Conservation (phyloP, 495 filamentous ascomycete species). For the Talaromyces stipitatus region DNA sequence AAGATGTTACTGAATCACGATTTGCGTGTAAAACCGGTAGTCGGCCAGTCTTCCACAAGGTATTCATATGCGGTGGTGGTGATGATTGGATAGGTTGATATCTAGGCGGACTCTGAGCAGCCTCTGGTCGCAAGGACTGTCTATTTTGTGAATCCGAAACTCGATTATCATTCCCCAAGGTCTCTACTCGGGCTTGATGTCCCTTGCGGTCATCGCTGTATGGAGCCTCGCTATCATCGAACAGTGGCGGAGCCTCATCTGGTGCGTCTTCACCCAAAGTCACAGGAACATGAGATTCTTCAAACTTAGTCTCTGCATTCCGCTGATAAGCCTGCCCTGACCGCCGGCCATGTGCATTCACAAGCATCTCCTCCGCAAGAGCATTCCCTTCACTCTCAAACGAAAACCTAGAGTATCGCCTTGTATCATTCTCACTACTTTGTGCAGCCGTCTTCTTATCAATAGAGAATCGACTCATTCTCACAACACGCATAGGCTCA, state of each 20-base stretch:
- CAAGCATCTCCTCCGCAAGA: conserved; percentile 6
- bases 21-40: not conserved
- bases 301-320: not conserved
- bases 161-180: no score
- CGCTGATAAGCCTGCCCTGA: not conserved
- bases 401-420: conserved; percentile 3
- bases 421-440: not conserved
- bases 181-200: not conserved
- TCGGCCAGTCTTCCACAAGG: not conserved
- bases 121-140: not conserved
- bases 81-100: not conserved
- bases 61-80: not conserved
- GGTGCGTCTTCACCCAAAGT: conserved; percentile 1
- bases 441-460: not conserved
- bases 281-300: not conserved
- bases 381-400: conserved; percentile 3
- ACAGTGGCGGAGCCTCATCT: conserved; percentile 2
- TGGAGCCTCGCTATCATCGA: not conserved
- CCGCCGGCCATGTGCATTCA: not conserved
- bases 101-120: not conserved
- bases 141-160: not conserved
- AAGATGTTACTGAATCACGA: conserved; percentile 1
- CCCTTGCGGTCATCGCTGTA: not conserved
- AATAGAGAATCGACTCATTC: not conserved
- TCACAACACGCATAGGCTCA: conserved; percentile 2